Evolutionary conservation across 306 rosid species (phyloP).

Genomic region (Pyrus bretschneideri): DNA sequence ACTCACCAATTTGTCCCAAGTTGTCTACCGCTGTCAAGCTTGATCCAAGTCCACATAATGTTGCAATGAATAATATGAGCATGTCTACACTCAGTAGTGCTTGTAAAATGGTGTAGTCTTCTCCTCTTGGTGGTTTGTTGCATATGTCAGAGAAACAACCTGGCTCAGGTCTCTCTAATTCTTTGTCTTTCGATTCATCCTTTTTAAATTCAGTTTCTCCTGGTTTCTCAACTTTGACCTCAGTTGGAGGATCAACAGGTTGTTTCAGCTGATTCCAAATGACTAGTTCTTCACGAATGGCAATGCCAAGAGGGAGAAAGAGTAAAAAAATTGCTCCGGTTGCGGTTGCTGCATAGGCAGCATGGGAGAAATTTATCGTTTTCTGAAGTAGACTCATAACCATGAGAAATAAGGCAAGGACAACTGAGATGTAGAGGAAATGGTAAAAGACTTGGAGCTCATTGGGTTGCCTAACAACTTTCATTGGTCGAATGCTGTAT

Average conservation of each 20-base stretch:
- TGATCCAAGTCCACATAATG: conserved; percentile 14
- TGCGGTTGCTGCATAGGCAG: conserved; percentile 8
- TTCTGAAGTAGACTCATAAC: conserved; percentile 11
- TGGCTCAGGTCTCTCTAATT: not conserved
- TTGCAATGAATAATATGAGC: conserved; percentile 1
- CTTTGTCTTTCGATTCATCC: not conserved
- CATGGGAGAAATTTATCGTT: not conserved
- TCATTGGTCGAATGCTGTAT: conserved; percentile 15
- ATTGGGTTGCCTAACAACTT: conserved; percentile 11
- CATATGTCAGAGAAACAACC: conserved; percentile 1
- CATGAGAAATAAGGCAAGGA: conserved; percentile 26
- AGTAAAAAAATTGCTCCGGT: conserved; percentile 11
- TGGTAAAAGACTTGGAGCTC: conserved; percentile 17
- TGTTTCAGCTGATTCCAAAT: conserved; percentile 18
- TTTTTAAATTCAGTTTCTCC: not conserved
- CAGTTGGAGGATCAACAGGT: not conserved
- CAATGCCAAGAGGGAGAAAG: conserved; percentile 14
- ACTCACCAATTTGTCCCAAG: conserved; percentile 35
- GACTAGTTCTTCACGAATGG: conserved; percentile 18
- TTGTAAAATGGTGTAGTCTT: conserved; percentile 25
- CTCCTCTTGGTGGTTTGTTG: conserved; percentile 34
- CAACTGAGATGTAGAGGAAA: conserved; percentile 17
- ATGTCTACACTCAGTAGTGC: conserved; percentile 26
- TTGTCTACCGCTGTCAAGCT: conserved; percentile 30
- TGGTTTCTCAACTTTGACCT: conserved; percentile 2